Evolutionary conservation across 306 rosid genomes (phyloP), one percentile per base, ranked within the genome.

Genomic region (Citrullus colocynthis): DNA sequence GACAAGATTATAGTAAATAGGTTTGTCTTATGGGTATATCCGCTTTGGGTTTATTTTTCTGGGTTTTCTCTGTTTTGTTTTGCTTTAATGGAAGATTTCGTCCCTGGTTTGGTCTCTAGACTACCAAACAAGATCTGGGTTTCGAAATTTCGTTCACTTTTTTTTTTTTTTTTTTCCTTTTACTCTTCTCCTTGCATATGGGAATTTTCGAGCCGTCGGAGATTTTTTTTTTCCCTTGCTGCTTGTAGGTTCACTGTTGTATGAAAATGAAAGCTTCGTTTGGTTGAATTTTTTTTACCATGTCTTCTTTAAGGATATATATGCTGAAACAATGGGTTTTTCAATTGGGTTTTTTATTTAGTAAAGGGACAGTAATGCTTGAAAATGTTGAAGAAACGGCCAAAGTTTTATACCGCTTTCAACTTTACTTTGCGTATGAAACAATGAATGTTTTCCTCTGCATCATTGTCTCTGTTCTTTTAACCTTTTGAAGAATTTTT

Each of bases 1-100:
- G 87, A 86, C 89, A 90, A 45, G 79, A 78, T 86, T 80, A 83
- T 54, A 88, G 81, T 79, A 64, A 83, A 78, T 89, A 64, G 64
- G 79, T 82, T 83, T 88, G 84, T 86, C 90, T 89, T 62, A 86
- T 90, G 97, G 91, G 83, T 81, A 77, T 82, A 83, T 79, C 80
- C 85, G 78, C 82, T 84, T 74, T 80, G 80, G 81, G 80, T 75
- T 66, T 62, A 11, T 24, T 51, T 51, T 64, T 41, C 67, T 77
- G 57, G 44, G 48, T 62, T 48, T 76, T 49, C 20, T 61, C 6
- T 5, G 54, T 78, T 63, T 48, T 78, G 13, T 62, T 62, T 36
- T 56, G 13, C 49, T 8, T 37, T 9, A 58, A 10, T 41, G 37
- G 63, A 59, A 56, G 52, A 3, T 59, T 72, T 80, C 49, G 74